Conservation (phyloP, 352 stramenopile genomes). For the Phytophthora cryptogea region DNA sequence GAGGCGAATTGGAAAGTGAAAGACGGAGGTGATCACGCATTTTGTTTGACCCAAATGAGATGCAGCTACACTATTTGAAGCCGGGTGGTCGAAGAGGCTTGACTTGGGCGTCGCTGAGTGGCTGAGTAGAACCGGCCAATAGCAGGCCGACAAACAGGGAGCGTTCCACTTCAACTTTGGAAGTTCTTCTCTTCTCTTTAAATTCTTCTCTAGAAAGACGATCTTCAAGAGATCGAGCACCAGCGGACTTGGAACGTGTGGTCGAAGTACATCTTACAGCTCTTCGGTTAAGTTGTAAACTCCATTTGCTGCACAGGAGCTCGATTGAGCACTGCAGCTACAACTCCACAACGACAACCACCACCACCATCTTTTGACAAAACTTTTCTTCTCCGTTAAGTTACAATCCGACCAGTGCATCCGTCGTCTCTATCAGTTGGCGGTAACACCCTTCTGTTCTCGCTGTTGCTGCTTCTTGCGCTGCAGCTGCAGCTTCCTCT, state of each 20-base stretch:
- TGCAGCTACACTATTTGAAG: constrained; percentile 15
- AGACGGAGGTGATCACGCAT: background rate
- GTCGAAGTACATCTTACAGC: too few relatives aligned
- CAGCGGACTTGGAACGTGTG: too few relatives aligned
- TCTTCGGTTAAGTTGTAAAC: background rate
- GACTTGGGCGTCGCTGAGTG: constrained; percentile 25
- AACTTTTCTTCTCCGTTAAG: constrained; percentile 15
- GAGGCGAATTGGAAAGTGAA: constrained; percentile 22
- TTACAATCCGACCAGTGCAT: constrained; percentile 13
- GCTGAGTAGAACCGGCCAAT: constrained; percentile 14
- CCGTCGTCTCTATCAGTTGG: constrained; percentile 11
- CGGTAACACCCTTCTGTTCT: constrained; percentile 16
- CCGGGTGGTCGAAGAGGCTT: constrained; percentile 20
- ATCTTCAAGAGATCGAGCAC: background rate
- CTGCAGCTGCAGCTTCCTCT: constrained; percentile 73
- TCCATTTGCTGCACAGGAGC: background rate
- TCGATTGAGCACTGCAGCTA: too few relatives aligned
- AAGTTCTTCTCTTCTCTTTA: too few relatives aligned
- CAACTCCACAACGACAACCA: background rate
- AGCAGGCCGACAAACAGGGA: background rate
- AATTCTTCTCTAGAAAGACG: too few relatives aligned
- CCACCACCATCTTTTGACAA: constrained; percentile 2
- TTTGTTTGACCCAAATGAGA: background rate
- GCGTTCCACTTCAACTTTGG: constrained; percentile 18
- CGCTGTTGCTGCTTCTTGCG: constrained; percentile 72